Conservation (phyloP, 2,329 filamentous ascomycete genomes). For the Emmonsia crescens region DNA sequence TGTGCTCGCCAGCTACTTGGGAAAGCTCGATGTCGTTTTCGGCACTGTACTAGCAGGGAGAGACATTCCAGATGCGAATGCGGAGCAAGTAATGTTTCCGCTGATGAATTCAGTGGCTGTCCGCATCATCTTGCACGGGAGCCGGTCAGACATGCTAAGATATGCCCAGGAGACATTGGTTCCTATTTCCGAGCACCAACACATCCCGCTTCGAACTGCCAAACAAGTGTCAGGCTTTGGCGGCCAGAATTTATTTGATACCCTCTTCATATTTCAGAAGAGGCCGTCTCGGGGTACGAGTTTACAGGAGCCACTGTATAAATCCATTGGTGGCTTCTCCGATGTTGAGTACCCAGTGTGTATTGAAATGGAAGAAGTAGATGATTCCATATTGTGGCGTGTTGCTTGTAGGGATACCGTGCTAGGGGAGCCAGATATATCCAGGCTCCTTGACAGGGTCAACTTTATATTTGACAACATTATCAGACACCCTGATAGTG, state of each 20-base stretch:
- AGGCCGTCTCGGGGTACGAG: conserved; percentile 27
- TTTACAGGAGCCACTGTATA: conserved; percentile 38
- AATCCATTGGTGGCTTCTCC: conserved; percentile 52
- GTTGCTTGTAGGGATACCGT: conserved; percentile 55
- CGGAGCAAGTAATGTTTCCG: conserved; percentile 63
- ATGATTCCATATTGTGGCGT: conserved; percentile 53
- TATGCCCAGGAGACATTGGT: conserved; percentile 63
- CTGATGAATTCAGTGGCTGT: conserved; percentile 86
- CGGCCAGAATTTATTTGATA: conserved; percentile 47
- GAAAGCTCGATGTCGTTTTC: conserved; percentile 64
- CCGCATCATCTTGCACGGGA: conserved; percentile 61
- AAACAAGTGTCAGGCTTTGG: conserved; percentile 41
- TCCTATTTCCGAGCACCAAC: conserved; percentile 58
- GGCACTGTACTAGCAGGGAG: conserved; percentile 76
- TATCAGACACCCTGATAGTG: conserved; percentile 36
- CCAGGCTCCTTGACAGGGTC: conserved; percentile 46
- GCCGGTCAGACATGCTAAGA: conserved; percentile 50
- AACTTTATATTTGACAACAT: conserved; percentile 51
- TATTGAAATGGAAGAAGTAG: conserved; percentile 61
- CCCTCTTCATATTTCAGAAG: conserved; percentile 57
- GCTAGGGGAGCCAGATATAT: conserved; percentile 37
- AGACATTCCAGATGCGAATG: conserved; percentile 57
- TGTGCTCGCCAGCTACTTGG: conserved; percentile 52
- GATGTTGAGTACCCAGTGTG: conserved; percentile 73
- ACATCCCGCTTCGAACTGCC: conserved; percentile 64